A percentile compares a stretch with the other conserved stretches of the same genome.
Evolutionary conservation across 352 stramenopile genomes (phyloP).

Genomic region (Pilasporangium apinafurcum): DNA sequence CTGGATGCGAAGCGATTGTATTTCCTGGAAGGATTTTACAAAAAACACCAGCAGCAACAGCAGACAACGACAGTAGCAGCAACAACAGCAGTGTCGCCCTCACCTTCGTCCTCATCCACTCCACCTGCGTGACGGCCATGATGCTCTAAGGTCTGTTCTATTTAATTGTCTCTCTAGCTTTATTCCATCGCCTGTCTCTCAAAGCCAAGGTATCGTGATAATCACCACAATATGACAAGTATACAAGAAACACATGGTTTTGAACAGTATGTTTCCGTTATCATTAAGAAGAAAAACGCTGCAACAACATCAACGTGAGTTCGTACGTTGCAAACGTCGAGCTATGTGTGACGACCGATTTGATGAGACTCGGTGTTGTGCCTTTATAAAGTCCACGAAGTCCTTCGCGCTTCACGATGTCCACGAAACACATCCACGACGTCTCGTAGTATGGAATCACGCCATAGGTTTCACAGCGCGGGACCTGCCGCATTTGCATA

Average conservation of each 20-base stretch:
- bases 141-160: no score
- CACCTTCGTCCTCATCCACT: constrained; percentile 8
- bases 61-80: constrained; percentile 6
- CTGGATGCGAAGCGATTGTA: constrained; percentile 64
- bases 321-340: constrained; percentile 78
- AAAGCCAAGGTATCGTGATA: neutral
- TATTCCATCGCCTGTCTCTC: constrained; percentile 11
- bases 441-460: constrained; percentile 60
- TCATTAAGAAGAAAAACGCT: no score
- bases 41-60: constrained; percentile 14
- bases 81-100: constrained; percentile 9
- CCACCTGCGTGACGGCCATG: no score
- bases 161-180: constrained; percentile 20
- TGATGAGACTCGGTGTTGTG: constrained; percentile 69
- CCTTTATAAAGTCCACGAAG: constrained; percentile 75
- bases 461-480: constrained; percentile 51
- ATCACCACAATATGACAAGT: no score
- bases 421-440: constrained; percentile 47
- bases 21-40: constrained; percentile 62
- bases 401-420: constrained; percentile 60
- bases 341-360: constrained; percentile 75
- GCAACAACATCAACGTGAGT: constrained; percentile 33
- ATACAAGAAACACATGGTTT: no score
- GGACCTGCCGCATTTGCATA: constrained; percentile 87
- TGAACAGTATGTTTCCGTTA: no score